These are phyloP conservation scores for Nyssa sinensis DNA, from an alignment of 148 eudicot genomes.

Conservation along the genomic window DNA sequence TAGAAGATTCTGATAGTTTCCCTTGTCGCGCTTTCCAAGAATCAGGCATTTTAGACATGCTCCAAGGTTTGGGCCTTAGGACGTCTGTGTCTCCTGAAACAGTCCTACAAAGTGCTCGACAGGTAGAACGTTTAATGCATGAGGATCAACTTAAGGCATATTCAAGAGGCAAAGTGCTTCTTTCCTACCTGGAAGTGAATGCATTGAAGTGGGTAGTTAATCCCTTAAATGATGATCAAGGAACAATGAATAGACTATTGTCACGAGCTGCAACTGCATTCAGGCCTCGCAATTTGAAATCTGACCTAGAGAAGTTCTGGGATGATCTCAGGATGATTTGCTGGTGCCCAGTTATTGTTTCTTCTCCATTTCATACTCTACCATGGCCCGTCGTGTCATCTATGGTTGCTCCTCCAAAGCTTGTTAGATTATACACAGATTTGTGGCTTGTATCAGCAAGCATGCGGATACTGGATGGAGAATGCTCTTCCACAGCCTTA, in stretches of 20 bases:
- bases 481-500: conserved; percentile 85
- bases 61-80: conserved; percentile 83
- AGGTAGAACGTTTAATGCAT: conserved; percentile 62
- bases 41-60: conserved; percentile 63
- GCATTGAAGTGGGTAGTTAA: conserved; percentile 78
- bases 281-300: conserved; percentile 58
- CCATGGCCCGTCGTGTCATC: conserved; percentile 93
- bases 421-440: conserved; percentile 70
- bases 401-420: conserved; percentile 92
- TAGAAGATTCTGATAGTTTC: conserved; percentile 84
- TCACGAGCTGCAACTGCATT: conserved; percentile 79
- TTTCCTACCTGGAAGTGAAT: conserved; percentile 89
- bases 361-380: conserved; percentile 70
- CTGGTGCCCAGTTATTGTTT: conserved; percentile 94
- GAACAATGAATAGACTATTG: conserved; percentile 69
- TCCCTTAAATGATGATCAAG: conserved; percentile 48
- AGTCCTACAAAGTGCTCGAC: conserved; percentile 77
- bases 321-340: conserved; percentile 77
- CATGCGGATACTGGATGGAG: conserved; percentile 95
- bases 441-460: conserved; percentile 97
- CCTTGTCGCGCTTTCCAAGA: conserved; percentile 69
- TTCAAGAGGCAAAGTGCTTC: conserved; percentile 77
- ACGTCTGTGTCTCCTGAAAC: conserved; percentile 77
- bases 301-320: conserved; percentile 92
- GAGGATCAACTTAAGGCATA: conserved; percentile 66